Evolutionary conservation across 768 basidiomycete species (phyloP).

Genomic region (Suillus lakei): DNA sequence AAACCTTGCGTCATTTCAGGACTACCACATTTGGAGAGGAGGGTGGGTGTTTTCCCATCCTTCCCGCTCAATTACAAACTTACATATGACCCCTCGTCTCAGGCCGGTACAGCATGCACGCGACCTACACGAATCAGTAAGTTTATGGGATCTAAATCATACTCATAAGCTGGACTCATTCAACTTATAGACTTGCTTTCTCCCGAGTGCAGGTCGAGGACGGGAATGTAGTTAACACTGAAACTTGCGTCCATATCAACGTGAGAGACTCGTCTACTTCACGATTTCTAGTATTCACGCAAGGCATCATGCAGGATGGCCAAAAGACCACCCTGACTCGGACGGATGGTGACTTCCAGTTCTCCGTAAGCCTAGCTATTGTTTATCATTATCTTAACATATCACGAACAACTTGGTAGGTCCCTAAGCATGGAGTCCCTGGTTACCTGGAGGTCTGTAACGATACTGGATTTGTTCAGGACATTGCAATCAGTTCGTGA

Average conservation of each 20-base stretch:
- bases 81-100: no score
- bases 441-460: not conserved
- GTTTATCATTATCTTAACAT: not conserved
- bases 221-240: not conserved
- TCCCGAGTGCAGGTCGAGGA: not conserved
- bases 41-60: no score
- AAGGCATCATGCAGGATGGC: not conserved
- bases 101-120: not conserved
- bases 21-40: no score
- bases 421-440: not conserved
- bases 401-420: not conserved
- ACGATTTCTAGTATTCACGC: not conserved
- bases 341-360: not conserved
- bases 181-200: not conserved
- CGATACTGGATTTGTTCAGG: not conserved
- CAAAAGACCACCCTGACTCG: not conserved
- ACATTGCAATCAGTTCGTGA: not conserved
- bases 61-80: no score
- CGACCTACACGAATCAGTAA: not conserved
- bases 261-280: not conserved
- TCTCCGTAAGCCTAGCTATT: not conserved
- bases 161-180: not conserved
- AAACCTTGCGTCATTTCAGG: no score
- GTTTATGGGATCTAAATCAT: not conserved
- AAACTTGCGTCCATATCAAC: not conserved